Base-by-base conservation (phyloP, 2,329 filamentous ascomycete genomes). In the Setomelanomma holmii region DNA sequence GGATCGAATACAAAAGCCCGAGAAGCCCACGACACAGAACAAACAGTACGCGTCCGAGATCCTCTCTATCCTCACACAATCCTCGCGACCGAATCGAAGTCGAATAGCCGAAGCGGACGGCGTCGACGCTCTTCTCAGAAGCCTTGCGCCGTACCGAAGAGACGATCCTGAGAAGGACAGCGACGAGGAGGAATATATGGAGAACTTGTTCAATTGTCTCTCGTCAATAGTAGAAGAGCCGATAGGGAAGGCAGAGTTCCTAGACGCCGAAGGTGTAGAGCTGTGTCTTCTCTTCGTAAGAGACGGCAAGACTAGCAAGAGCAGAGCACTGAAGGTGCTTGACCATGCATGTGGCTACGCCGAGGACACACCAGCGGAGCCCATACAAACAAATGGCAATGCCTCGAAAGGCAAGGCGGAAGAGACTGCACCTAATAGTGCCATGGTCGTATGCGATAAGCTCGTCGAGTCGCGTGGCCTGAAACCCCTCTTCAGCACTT, bases 41-140 rank as follows among this genome's bases (percentile, higher is more conserved):
- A 96, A 95, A 72, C 93, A 97, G 72, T 99, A 98, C 72, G 85
- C 92, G 0, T 91, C 93, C 14, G 95, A 99, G 75, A 85, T 98
- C 6, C 80, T 99, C 2, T 92, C 93, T 11, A 95, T 99, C 48
- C 78, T 99, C 7, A 82, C 93, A 16, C 93, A 97, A 73, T 86
- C 86, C 1, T 91, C 90, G 3, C 60, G 83, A 0, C 75, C 82
- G 33, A 92, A 91, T 64, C 80, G 90, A 39, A 77, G 77, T 19
- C 82, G 82, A 40, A 78, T 96, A 4, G 84, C 85, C 33, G 74
- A 78, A 22, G 76, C 88, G 1, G 87, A 96, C 55, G 89, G 89
- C 0, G 82, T 95, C 6, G 93, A 99, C 65, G 74, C 83, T 3
- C 80, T 96, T 61, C 86, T 99, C 12, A 91, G 96, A 75, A 82